A percentile compares a stretch with the other conserved stretches of the same genome.
Conservation (phyloP, 768 basidiomycete genomes). For the Suillus discolor region DNA sequence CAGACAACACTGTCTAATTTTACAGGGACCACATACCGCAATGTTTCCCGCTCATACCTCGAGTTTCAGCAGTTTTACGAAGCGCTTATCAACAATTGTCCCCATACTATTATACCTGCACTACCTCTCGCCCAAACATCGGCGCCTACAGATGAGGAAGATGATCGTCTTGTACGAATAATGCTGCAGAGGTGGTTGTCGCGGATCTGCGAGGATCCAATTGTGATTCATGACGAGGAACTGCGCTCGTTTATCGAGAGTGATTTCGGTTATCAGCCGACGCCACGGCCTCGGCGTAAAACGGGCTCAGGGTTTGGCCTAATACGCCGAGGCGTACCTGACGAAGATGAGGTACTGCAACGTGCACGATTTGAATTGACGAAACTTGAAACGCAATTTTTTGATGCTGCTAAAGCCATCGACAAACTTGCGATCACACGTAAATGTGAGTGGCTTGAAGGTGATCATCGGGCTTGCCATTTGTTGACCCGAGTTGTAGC, state of each 20-base stretch:
- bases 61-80: constrained; percentile 97
- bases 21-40: constrained; percentile 85
- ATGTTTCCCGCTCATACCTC: constrained; percentile 91
- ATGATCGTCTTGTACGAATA: constrained; percentile 92
- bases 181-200: constrained; percentile 96
- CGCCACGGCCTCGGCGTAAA: constrained; percentile 73
- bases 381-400: constrained; percentile 89
- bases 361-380: constrained; percentile 90
- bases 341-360: constrained; percentile 94
- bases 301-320: constrained; percentile 73
- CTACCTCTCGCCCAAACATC: constrained; percentile 96
- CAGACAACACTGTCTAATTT: constrained; percentile 96
- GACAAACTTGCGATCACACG: constrained; percentile 82
- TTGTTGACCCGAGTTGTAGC: constrained; percentile 44
- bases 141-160: constrained; percentile 97
- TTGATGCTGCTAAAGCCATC: constrained; percentile 88
- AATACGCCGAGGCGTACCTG: constrained; percentile 79
- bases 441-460: constrained; percentile 56
- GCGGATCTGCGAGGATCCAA: constrained; percentile 89
- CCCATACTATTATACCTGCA: constrained; percentile 95
- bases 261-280: constrained; percentile 95
- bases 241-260: constrained; percentile 93
- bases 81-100: constrained; percentile 84
- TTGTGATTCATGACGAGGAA: constrained; percentile 89
- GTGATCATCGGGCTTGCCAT: neutral